Evolutionary conservation across 148 eudicot genomes (phyloP), one percentile per base, ranked within the genome.

Genomic region (Camellia sinensis): DNA sequence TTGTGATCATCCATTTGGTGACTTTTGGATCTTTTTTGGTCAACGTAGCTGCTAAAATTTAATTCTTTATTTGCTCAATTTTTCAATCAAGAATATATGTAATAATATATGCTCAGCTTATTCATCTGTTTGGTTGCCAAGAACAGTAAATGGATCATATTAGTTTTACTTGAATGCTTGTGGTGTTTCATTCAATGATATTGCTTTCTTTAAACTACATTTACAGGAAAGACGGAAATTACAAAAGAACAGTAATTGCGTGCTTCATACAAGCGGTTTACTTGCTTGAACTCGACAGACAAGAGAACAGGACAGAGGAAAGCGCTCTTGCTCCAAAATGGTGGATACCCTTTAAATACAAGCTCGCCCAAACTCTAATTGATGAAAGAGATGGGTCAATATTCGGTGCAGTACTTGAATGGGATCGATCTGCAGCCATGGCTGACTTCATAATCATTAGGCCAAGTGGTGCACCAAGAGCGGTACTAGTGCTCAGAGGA

Each of bases 211-310:
- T 63, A 1, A 48, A 60, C 46, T 18, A 0, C 46, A 19, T 59
- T 8, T 74, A 76, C 88, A 96, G 99, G 99, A 93, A 90, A 85
- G 90, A 96, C 80, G 93, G 86, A 1, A 96, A 96, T 65, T 92
- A 93, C 82, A 96, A 92, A 80, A 92, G 99, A 86, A 93, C 94
- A 17, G 95, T 96, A 3, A 90, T 96, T 78, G 95, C 99, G 50
- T 96, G 99, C 81, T 96, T 96, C 86, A 91, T 96, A 50, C 99
- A 96, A 89, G 99, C 92, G 56, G 98, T 93, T 18, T 94, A 94
- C 89, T 79, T 94, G 75, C 85, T 92, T 11, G 98, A 94, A 82
- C 88, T 94, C 7, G 98, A 94, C 85, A 89, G 94, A 77, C 98
- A 94, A 88, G 98, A 94, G 82, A 92, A 88, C 73, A 84, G 91